phyloP scores from a whole-genome alignment of 2,329 filamentous ascomycete species.

The Dactylonectria estremocensis region DNA sequence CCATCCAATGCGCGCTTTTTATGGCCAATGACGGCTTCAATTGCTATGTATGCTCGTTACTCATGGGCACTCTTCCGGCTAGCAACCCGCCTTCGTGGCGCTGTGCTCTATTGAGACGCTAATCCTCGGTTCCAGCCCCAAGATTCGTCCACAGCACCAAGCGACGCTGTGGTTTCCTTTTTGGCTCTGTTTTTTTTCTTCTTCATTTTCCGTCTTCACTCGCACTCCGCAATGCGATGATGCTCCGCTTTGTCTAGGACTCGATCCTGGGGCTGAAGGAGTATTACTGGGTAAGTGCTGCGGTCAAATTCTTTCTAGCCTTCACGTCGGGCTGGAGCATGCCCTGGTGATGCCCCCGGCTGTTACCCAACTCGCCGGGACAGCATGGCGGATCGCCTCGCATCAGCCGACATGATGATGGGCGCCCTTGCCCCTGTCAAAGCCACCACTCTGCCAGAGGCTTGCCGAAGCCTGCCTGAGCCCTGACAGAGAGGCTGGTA shows the following conservation, averaged over 20 bases:
- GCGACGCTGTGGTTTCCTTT: neutral
- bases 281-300: neutral
- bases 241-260: constrained; percentile 16
- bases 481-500: constrained; percentile 7
- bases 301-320: constrained; percentile 1
- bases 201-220: neutral
- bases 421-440: constrained; percentile 39
- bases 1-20: neutral
- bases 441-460: constrained; percentile 21
- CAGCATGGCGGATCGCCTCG: constrained; percentile 48
- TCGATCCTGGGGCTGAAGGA: constrained; percentile 1
- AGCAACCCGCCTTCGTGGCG: constrained; percentile 26
- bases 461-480: constrained; percentile 18
- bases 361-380: constrained; percentile 46
- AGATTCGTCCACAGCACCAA: constrained; percentile 7
- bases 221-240: constrained; percentile 3
- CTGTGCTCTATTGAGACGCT: constrained; percentile 33
- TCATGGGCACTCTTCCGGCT: constrained; percentile 24
- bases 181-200: constrained; percentile 8
- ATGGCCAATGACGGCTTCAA: neutral
- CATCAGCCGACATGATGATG: constrained; percentile 48
- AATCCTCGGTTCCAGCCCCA: constrained; percentile 24
- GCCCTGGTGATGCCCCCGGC: constrained; percentile 28
- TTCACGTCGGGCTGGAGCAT: constrained; percentile 8
- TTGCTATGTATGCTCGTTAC: constrained; percentile 9